Conservation (phyloP, 495 filamentous ascomycete species). For the Aspergillus indologenus region DNA sequence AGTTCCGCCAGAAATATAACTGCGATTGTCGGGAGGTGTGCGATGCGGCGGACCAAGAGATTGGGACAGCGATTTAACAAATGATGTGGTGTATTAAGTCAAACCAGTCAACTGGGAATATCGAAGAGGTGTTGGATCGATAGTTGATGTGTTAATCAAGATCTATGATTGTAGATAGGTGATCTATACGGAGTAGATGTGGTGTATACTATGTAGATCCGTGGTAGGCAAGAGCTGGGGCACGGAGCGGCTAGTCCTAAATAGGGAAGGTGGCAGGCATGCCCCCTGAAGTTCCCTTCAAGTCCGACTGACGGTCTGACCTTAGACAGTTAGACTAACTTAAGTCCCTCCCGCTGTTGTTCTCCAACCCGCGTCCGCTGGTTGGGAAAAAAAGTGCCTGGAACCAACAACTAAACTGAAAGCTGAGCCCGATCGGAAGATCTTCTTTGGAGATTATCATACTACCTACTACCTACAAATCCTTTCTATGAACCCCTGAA, state of each 20-base stretch:
- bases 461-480: no score
- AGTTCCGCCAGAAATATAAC: conserved; percentile 58
- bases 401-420: background rate
- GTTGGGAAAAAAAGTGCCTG: background rate
- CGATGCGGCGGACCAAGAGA: conserved; percentile 16
- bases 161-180: no score
- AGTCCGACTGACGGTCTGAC: no score
- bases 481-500: background rate
- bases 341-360: no score
- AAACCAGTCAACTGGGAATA: conserved; percentile 20
- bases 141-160: no score
- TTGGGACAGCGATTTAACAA: conserved; percentile 38
- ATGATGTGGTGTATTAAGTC: conserved; percentile 12
- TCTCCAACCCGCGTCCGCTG: background rate
- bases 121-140: no score
- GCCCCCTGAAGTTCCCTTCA: background rate
- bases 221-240: background rate
- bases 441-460: background rate
- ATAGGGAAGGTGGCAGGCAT: background rate
- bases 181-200: no score
- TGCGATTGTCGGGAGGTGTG: conserved; percentile 56
- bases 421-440: background rate
- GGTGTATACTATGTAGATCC: no score
- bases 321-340: no score
- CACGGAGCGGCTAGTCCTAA: background rate